A percentile compares a stretch with the other conserved stretches of the same genome.
phyloP scores from a whole-genome alignment of 805 yeast species.

The Blastobotrys attinorum region DNA sequence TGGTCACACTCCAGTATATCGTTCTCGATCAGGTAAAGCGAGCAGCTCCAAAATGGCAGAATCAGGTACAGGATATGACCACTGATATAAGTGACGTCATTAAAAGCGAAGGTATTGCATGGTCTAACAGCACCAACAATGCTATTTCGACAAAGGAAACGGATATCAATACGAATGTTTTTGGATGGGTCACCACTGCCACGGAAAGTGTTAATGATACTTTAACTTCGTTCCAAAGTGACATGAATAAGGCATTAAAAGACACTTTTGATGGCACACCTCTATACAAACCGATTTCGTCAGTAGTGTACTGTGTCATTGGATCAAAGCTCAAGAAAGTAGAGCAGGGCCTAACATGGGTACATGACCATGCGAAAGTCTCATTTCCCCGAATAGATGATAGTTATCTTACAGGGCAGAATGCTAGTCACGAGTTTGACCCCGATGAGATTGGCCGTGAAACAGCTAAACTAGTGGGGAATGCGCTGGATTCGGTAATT shows the following conservation, averaged over 20 bases:
- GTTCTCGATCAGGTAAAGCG: constrained; percentile 32
- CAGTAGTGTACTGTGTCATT: constrained; percentile 71
- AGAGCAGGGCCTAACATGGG: constrained; percentile 73
- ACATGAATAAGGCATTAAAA: constrained; percentile 52
- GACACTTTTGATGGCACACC: constrained; percentile 62
- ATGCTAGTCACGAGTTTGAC: background rate
- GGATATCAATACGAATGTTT: constrained; percentile 51
- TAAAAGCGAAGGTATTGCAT: constrained; percentile 22
- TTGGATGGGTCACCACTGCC: constrained; percentile 57
- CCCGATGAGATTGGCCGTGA: constrained; percentile 1
- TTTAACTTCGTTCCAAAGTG: constrained; percentile 44
- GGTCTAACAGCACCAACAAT: constrained; percentile 52
- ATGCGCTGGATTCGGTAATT: constrained; percentile 6
- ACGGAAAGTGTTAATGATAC: constrained; percentile 55
- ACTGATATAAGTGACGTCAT: constrained; percentile 12
- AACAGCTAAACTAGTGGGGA: constrained; percentile 1
- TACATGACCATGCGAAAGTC: constrained; percentile 53
- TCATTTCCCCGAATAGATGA: constrained; percentile 45
- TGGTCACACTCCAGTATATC: constrained; percentile 47
- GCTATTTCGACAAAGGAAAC: constrained; percentile 43
- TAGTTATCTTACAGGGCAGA: constrained; percentile 20
- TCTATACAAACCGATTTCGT: constrained; percentile 51
- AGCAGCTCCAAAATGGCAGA: constrained; percentile 12
- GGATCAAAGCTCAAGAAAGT: constrained; percentile 62
- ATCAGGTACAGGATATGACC: constrained; percentile 11